Conservation (phyloP, 257 asterid species). For the Osmanthus fragrans region DNA sequence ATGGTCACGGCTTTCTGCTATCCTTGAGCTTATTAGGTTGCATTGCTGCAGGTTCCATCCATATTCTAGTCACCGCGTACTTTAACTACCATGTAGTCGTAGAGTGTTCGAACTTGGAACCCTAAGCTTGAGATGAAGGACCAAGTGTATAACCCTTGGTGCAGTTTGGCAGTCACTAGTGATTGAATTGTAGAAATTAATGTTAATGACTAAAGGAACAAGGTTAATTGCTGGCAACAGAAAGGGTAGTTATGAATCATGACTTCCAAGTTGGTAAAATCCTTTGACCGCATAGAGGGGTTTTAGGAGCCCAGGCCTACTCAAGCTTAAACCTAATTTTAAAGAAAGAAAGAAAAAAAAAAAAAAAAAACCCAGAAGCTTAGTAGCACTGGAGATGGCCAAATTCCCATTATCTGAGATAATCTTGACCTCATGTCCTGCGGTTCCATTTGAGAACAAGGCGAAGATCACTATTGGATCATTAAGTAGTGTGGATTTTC, state of each 20-base stretch:
- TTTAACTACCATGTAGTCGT: not conserved
- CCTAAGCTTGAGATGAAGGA: not conserved
- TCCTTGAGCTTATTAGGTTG: not conserved
- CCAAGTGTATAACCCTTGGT: not conserved
- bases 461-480: too few relatives aligned
- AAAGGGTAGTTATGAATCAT: too few relatives aligned
- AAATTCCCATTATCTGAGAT: too few relatives aligned
- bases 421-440: too few relatives aligned
- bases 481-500: too few relatives aligned
- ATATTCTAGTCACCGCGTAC: not conserved
- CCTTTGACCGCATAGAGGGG: not conserved
- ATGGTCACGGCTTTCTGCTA: not conserved
- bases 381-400: too few relatives aligned
- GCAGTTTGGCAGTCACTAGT: not conserved
- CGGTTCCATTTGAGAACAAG: too few relatives aligned
- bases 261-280: not conserved
- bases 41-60: not conserved
- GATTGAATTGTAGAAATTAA: not conserved
- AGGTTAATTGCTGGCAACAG: not conserved
- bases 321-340: too few relatives aligned
- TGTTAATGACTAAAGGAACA: not conserved
- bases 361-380: too few relatives aligned
- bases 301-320: not conserved
- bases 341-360: too few relatives aligned
- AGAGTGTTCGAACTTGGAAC: not conserved